These are phyloP conservation scores for Cytospora leucostoma DNA, from an alignment of 2,329 filamentous ascomycete species.

Conservation along the genomic window DNA sequence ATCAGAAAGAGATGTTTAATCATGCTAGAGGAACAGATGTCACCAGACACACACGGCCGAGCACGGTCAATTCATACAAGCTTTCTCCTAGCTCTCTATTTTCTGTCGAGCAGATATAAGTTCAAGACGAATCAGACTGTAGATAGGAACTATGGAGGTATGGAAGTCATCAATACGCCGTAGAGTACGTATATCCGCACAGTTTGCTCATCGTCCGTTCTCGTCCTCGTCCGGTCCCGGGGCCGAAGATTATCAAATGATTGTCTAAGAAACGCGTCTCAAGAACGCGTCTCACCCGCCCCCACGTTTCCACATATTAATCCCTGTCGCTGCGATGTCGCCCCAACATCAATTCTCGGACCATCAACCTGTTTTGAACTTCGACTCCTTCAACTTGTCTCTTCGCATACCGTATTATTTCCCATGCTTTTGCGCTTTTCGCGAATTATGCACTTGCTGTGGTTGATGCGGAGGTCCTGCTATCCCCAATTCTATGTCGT, in stretches of 20 bases:
- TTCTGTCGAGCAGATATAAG: neutral
- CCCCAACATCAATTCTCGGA: neutral
- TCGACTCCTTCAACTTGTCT: neutral
- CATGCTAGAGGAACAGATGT: neutral
- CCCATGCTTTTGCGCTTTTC: neutral
- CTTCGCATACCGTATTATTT: neutral
- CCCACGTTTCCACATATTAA: conserved; percentile 1
- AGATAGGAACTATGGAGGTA: neutral
- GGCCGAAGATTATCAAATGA: conserved; percentile 14
- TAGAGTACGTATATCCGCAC: neutral
- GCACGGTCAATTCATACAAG: too few species aligned
- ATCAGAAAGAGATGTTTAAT: neutral
- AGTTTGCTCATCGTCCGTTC: neutral
- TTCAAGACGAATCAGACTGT: neutral
- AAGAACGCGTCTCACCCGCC: conserved; percentile 2
- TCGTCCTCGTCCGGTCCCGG: conserved; percentile 10
- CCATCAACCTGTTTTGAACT: neutral
- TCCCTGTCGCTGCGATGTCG: conserved; percentile 16
- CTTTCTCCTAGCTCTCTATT: too few species aligned
- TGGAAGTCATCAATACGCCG: neutral
- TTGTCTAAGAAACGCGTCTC: conserved; percentile 19
- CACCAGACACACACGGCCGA: neutral
- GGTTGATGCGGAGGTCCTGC: neutral
- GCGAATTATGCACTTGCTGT: neutral
- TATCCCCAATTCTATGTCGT: conserved; percentile 7